Percentiles rank a stretch among this genome's conserved stretches.
phyloP scores from a whole-genome alignment of 2,329 filamentous ascomycete species.

The Helotiales sp. region DNA sequence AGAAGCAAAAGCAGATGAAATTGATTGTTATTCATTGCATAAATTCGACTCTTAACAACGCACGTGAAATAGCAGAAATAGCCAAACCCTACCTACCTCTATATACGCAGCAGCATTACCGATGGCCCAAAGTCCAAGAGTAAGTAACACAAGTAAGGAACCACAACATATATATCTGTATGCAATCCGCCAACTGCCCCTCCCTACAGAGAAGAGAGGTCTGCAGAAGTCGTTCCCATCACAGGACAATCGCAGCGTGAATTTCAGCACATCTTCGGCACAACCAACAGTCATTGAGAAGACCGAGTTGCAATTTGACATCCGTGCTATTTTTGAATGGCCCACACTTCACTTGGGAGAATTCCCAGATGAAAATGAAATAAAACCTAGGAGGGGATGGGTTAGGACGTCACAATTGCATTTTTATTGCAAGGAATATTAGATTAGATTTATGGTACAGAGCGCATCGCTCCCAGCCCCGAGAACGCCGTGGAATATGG shows the following conservation, averaged over 20 bases:
- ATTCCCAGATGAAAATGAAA: neutral
- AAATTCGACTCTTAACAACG: neutral
- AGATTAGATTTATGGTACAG: constrained; percentile 16
- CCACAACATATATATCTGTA: constrained; percentile 27
- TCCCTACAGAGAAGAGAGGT: constrained; percentile 27
- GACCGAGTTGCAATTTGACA: constrained; percentile 99
- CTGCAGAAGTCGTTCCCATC: constrained; percentile 40
- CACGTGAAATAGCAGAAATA: no score
- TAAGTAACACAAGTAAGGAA: no score
- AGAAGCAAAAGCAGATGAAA: neutral
- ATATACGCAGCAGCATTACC: no score
- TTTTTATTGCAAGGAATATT: constrained; percentile 9
- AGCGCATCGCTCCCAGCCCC: constrained; percentile 13
- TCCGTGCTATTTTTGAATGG: constrained; percentile 74
- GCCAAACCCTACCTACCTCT: no score
- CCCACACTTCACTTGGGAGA: neutral
- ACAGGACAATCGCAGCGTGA: constrained; percentile 47
- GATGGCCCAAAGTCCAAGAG: no score
- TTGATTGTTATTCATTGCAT: neutral
- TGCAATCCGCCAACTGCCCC: constrained; percentile 34
- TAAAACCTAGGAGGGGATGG: neutral
- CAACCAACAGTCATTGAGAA: constrained; percentile 81
- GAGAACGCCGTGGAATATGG: constrained; percentile 11
- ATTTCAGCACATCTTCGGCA: constrained; percentile 99
- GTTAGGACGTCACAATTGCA: neutral